Percentiles rank a stretch among this genome's conserved stretches.
These are phyloP conservation scores for Gracilaria domingensis DNA, from an alignment of 23 red algal species.

Conservation along the genomic window DNA sequence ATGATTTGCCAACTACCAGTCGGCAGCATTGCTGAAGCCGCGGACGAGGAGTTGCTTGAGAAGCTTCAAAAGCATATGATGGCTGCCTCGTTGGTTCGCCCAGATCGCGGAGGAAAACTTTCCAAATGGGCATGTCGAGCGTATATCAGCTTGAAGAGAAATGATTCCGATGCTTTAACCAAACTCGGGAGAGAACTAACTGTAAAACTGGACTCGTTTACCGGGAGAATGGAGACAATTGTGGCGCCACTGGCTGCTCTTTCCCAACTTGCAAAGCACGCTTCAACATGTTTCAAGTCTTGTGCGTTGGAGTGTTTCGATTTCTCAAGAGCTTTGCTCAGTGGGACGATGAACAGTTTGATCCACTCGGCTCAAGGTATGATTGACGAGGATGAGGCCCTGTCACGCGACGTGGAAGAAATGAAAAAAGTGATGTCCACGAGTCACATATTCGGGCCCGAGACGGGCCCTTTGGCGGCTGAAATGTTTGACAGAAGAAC, in stretches of 20 bases:
- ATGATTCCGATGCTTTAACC: background rate
- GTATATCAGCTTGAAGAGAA: constrained; percentile 21
- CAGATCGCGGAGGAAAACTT: constrained; percentile 13
- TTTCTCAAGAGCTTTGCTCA: constrained; percentile 69
- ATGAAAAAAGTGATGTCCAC: background rate
- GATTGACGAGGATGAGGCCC: background rate
- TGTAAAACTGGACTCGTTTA: constrained; percentile 39
- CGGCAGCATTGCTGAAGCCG: background rate
- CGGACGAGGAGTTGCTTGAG: background rate
- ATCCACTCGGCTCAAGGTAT: constrained; percentile 17
- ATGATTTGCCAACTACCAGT: constrained; percentile 20
- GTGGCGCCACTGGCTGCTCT: constrained; percentile 54
- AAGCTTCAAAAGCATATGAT: constrained; percentile 20
- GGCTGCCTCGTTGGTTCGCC: constrained; percentile 12
- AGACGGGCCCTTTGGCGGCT: constrained; percentile 11
- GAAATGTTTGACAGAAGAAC: background rate
- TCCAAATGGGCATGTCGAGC: constrained; percentile 59
- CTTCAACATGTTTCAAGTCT: constrained; percentile 38
- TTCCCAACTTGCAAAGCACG: constrained; percentile 65
- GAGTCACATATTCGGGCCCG: constrained; percentile 10
- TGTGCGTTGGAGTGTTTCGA: constrained; percentile 68
- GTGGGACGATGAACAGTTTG: constrained; percentile 44
- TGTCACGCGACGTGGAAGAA: background rate
- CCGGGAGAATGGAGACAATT: constrained; percentile 28
- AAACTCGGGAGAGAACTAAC: constrained; percentile 29